Percentiles rank a stretch among this genome's conserved stretches.
phyloP scores from a whole-genome alignment of 331 rosid genomes.

The Quercus phellos region DNA sequence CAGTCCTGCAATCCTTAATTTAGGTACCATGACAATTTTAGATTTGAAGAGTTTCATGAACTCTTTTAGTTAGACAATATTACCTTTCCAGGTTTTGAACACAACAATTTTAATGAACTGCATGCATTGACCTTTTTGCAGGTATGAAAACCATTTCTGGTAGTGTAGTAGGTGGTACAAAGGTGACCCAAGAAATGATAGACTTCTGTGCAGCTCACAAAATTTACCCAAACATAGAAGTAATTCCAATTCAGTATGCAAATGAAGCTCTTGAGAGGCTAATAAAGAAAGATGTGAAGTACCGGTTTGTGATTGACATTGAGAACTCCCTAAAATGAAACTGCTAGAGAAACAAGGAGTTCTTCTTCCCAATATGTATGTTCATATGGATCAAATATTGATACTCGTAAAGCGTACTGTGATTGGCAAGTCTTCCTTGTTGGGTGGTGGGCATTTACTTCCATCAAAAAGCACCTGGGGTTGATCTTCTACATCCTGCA shows the following conservation, averaged over 20 bases:
- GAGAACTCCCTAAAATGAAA: conserved; percentile 48
- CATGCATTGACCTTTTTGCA: conserved; percentile 25
- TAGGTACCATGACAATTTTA: conserved; percentile 35
- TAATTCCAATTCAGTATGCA: conserved; percentile 65
- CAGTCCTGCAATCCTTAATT: conserved; percentile 49
- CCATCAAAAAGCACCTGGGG: too few relatives aligned
- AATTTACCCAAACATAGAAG: conserved; percentile 66
- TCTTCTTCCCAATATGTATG: not conserved
- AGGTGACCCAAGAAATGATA: conserved; percentile 65
- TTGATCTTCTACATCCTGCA: too few relatives aligned
- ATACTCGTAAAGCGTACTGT: too few relatives aligned
- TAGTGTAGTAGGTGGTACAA: conserved; percentile 64
- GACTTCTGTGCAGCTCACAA: conserved; percentile 61
- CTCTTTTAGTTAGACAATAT: too few relatives aligned
- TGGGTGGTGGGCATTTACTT: too few relatives aligned
- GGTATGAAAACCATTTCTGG: conserved; percentile 59
- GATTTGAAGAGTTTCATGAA: too few relatives aligned
- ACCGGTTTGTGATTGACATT: conserved; percentile 77
- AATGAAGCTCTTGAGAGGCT: conserved; percentile 80
- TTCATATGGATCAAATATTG: too few relatives aligned
- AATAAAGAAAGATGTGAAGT: conserved; percentile 58
- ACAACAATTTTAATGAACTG: not conserved
- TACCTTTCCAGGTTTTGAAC: too few relatives aligned
- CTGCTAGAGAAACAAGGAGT: not conserved
- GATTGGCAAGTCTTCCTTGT: too few relatives aligned